A percentile compares a stretch with the other conserved stretches of the same genome.
phyloP scores from a whole-genome alignment of 176 grass and related monocot species.

The Ampelocalamus luodianensis region DNA sequence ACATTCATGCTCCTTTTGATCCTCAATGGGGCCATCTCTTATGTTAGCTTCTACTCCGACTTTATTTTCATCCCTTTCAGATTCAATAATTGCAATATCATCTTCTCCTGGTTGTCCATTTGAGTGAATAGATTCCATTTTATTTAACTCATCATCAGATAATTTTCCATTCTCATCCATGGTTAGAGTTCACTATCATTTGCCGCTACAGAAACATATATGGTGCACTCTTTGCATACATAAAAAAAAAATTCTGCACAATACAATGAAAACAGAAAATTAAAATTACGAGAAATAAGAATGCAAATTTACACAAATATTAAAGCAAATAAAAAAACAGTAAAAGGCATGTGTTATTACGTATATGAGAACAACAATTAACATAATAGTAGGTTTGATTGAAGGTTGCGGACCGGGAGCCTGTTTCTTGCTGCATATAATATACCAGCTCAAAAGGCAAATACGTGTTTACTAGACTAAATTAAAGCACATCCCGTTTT shows the following conservation, averaged over 20 bases:
- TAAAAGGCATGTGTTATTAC: not conserved
- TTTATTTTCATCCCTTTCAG: slow-evolving; percentile 35
- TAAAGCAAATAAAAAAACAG: not conserved
- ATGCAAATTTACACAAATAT: not conserved
- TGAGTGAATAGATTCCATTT: slow-evolving; percentile 25
- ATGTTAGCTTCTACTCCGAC: not conserved
- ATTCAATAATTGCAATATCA: slow-evolving; percentile 35
- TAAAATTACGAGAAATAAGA: slow-evolving; percentile 5
- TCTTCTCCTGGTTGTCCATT: slow-evolving; percentile 37
- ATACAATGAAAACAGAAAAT: not conserved
- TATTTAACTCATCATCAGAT: slow-evolving; percentile 30
- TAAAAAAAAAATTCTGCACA: slow-evolving; percentile 29
- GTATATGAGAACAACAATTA: not conserved
- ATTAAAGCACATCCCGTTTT: slow-evolving; percentile 10
- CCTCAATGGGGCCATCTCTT: slow-evolving; percentile 24
- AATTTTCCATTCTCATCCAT: slow-evolving; percentile 41
- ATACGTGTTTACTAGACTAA: not conserved
- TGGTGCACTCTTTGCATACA: slow-evolving; percentile 25
- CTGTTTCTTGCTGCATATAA: slow-evolving; percentile 10
- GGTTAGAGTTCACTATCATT: not conserved
- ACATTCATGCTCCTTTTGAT: slow-evolving; percentile 15
- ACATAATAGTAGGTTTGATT: slow-evolving; percentile 12
- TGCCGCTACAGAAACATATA: slow-evolving; percentile 13
- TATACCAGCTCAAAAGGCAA: slow-evolving; percentile 5
- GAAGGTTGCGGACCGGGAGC: not conserved